These are phyloP conservation scores for Dalbergia cultrata DNA, from an alignment of 306 rosid species.

Conservation along the genomic window DNA sequence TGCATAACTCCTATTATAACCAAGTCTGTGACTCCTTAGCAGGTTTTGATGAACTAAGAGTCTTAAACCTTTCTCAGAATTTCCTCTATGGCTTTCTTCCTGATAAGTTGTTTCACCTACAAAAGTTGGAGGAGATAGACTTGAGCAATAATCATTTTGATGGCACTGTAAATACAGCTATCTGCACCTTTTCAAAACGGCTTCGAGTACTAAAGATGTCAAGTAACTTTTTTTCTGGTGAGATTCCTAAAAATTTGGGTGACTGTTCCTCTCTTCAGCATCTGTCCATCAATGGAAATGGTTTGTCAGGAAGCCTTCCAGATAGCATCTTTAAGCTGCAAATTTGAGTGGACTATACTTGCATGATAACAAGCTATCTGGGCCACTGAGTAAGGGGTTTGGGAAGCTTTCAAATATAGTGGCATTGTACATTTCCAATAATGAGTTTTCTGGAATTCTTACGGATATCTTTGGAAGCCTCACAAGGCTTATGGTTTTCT, in stretches of 20 bases:
- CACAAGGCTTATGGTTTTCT: conserved; percentile 34
- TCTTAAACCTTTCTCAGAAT: conserved; percentile 46
- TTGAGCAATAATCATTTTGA: conserved; percentile 38
- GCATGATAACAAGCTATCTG: conserved; percentile 41
- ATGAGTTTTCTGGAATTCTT: conserved; percentile 42
- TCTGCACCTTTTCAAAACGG: conserved; percentile 4
- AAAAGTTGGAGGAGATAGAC: conserved; percentile 45
- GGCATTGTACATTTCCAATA: conserved; percentile 36
- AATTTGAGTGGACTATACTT: conserved; percentile 22
- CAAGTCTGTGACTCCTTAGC: conserved; percentile 40
- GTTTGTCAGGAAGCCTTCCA: conserved; percentile 40
- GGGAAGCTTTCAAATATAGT: conserved; percentile 40
- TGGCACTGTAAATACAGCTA: conserved; percentile 22
- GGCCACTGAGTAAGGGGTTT: conserved; percentile 15
- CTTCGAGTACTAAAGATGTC: conserved; percentile 30
- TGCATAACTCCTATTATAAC: too few species aligned
- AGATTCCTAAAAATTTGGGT: conserved; percentile 39
- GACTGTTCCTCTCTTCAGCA: conserved; percentile 40
- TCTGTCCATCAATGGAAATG: conserved; percentile 35
- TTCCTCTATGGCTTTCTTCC: conserved; percentile 40
- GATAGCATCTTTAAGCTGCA: conserved; percentile 39
- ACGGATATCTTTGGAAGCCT: conserved; percentile 42
- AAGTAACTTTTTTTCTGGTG: conserved; percentile 35
- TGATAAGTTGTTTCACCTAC: conserved; percentile 34
- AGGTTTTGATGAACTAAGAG: conserved; percentile 44